Base-by-base conservation (phyloP, 1,139 yeast species). In the Suhomyces wounanorum region DNA sequence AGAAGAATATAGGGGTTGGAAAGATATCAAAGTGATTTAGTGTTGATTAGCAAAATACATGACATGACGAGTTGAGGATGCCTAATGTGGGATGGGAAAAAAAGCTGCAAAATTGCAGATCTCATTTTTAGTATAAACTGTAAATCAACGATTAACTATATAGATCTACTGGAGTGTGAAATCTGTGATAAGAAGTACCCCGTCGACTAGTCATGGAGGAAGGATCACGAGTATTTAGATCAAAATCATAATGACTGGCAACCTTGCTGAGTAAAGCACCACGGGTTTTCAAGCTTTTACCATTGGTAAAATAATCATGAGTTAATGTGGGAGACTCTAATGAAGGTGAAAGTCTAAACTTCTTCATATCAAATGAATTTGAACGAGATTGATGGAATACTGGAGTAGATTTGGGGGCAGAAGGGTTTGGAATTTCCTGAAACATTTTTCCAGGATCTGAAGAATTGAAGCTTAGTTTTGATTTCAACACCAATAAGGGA, bases 221-320 rank as follows among this genome's bases (percentile, higher is more conserved):
- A 18, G 28, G n/a, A 17, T 8, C 23, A 10, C 35, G 37, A 8
- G 37, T 14, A 14, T 43, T 43, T 21, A 30, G 17, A 13, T 47
- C 41, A 9, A 40, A 23, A 33, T 58, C 62, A 44, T 51, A 56
- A 40, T 55, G 59, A 43, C 47, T 51, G 13, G 62, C 53, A 11
- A 60, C 41, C 44, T 55, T 59, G 38, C 54, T 52, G 21, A 59
- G 48, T 9, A 59, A 43, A 8, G 52, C 51, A 7, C 55, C 57
- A 33, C 59, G 49, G 3, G 58, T 53, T 45, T 51, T 49, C 28
- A 49, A 17, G 30, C 50, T 52, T 6, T 48, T 48, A 6, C 56
- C 52, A n/a, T 45, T 36, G 28, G 48, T 25, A 39, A 47, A 49
- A 39, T 50, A 49, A 35, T 44, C 47, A 14, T 43, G 39, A 23